phyloP scores from a whole-genome alignment of 345 rosid genomes.

The Brassica juncea region DNA sequence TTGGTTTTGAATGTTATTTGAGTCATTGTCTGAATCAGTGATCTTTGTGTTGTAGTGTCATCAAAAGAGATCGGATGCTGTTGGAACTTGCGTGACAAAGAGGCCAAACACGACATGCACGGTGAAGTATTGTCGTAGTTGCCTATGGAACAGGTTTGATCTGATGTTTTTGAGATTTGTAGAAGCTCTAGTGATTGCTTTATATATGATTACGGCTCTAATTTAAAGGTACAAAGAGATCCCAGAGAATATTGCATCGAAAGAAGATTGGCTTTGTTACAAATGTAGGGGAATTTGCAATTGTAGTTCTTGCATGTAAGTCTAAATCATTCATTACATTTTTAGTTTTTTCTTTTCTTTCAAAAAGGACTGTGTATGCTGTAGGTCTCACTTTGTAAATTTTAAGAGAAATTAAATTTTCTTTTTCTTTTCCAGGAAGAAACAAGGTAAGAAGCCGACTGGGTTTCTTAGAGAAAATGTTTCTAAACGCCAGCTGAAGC shows the following conservation, averaged over 20 bases:
- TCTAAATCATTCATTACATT: background rate
- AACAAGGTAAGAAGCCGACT: background rate
- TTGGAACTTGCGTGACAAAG: slow-evolving; percentile 56
- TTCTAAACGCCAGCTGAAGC: no score
- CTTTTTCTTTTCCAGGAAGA: background rate
- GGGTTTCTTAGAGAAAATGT: no score
- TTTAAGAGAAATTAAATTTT: background rate
- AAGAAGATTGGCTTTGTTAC: slow-evolving; percentile 69
- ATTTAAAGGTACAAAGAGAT: slow-evolving; percentile 67
- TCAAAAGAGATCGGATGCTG: slow-evolving; percentile 60
- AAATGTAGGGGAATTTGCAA: slow-evolving; percentile 82
- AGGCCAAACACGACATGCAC: slow-evolving; percentile 51
- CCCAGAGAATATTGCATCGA: slow-evolving; percentile 50
- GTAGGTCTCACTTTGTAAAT: background rate
- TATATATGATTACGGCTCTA: background rate
- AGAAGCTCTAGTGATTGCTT: background rate
- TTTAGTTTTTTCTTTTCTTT: background rate
- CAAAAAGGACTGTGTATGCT: background rate
- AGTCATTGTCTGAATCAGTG: background rate
- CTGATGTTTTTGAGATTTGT: background rate
- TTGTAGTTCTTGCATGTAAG: slow-evolving; percentile 77
- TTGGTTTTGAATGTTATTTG: background rate
- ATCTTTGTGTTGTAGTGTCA: slow-evolving; percentile 63
- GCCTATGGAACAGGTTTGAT: slow-evolving; percentile 69
- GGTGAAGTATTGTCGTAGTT: slow-evolving; percentile 61